Percentiles rank a stretch among this genome's conserved stretches.
These are phyloP conservation scores for Torulaspora quercuum DNA, from an alignment of 805 yeast species.

Conservation along the genomic window DNA sequence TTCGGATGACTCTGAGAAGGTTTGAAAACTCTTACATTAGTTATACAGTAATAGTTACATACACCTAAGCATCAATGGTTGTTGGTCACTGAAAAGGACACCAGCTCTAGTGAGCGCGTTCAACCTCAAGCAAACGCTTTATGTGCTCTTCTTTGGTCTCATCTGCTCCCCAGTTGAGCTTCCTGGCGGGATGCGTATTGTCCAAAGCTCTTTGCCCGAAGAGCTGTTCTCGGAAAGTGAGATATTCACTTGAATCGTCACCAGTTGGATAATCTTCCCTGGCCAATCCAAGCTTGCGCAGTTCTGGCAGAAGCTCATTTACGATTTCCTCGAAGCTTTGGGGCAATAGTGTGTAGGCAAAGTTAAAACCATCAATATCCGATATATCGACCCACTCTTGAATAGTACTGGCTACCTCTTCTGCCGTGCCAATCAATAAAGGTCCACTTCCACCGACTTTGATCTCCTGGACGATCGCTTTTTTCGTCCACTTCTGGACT, in stretches of 20 bases:
- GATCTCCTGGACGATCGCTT: conserved; percentile 35
- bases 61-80: too few species aligned
- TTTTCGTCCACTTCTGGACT: conserved; percentile 23
- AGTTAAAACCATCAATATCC: conserved; percentile 46
- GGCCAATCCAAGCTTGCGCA: conserved; percentile 37
- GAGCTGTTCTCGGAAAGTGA: conserved; percentile 37
- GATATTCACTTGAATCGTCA: conserved; percentile 17
- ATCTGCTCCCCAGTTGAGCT: conserved; percentile 25
- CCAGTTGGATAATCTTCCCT: conserved; percentile 38
- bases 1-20: too few species aligned
- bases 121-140: conserved; percentile 7
- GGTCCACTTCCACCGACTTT: conserved; percentile 33
- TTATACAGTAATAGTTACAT: too few species aligned
- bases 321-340: conserved; percentile 41
- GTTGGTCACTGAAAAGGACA: too few species aligned
- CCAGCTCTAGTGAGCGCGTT: conserved; percentile 1
- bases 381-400: conserved; percentile 41
- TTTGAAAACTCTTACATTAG: too few species aligned
- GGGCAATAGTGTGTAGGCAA: conserved; percentile 40
- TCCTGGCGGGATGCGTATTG: conserved; percentile 23
- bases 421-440: conserved; percentile 36
- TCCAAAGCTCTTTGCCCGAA: conserved; percentile 31
- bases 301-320: conserved; percentile 39
- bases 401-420: conserved; percentile 41
- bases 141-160: conserved; percentile 34